Conservation (phyloP, 495 filamentous ascomycete genomes). For the Hypomontagnella submonticulosa region DNA sequence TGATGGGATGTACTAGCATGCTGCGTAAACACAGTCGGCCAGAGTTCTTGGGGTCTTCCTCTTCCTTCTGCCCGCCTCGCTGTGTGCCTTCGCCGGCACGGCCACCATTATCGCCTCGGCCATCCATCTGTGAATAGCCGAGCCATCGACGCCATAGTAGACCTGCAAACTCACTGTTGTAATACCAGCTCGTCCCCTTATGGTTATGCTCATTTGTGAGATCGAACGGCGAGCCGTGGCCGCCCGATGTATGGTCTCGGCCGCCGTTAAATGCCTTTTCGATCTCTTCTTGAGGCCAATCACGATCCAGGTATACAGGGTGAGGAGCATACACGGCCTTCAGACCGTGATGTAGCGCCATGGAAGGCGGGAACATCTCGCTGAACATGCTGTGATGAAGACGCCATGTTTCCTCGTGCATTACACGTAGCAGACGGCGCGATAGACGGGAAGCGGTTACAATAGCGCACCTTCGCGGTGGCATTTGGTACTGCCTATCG, state of each 20-base stretch:
- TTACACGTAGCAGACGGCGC: conserved; percentile 79
- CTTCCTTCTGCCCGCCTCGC: conserved; percentile 78
- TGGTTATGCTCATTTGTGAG: conserved; percentile 89
- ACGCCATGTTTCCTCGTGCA: conserved; percentile 88
- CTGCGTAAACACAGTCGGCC: conserved; percentile 90
- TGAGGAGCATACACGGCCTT: conserved; percentile 97
- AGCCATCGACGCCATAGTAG: conserved; percentile 91
- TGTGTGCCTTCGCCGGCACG: conserved; percentile 62
- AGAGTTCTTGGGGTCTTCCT: conserved; percentile 60
- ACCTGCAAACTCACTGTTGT: conserved; percentile 85
- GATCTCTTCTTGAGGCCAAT: conserved; percentile 75
- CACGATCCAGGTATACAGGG: conserved; percentile 86
- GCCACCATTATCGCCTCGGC: conserved; percentile 74
- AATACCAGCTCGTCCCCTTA: conserved; percentile 91
- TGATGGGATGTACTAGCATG: conserved; percentile 93
- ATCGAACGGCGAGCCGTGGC: conserved; percentile 77
- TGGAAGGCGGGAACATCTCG: conserved; percentile 91
- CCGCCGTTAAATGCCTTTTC: conserved; percentile 88
- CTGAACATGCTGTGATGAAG: conserved; percentile 88
- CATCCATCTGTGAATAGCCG: conserved; percentile 75
- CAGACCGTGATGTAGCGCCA: conserved; percentile 89
- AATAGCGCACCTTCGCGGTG: conserved; percentile 86
- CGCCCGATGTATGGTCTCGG: conserved; percentile 74
- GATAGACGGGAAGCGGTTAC: conserved; percentile 85
- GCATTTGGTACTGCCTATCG: conserved; percentile 67